Evolutionary conservation across 441 rosid species (phyloP).

Genomic region (Rhodomyrtus psidioides): DNA sequence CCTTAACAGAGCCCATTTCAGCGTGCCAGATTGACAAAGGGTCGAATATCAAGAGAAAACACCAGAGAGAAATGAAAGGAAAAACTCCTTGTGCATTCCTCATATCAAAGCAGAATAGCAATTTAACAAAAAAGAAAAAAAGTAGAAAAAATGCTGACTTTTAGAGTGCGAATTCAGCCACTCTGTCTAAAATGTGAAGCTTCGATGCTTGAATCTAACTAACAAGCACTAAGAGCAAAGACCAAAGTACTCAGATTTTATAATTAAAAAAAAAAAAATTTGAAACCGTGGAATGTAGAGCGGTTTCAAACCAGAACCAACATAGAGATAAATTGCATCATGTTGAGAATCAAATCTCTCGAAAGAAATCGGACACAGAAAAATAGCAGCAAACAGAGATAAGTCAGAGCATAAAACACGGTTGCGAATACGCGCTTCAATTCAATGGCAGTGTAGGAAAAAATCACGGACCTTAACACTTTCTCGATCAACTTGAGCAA

Average conservation of each 20-base stretch:
- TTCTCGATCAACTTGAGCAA: not conserved
- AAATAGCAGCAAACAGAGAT: not conserved
- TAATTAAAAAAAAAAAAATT: not conserved
- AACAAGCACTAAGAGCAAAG: not conserved
- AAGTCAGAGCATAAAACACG: not conserved
- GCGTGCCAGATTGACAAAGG: no score
- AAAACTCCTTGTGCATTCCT: not conserved
- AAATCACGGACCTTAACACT: not conserved
- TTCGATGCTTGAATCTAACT: not conserved
- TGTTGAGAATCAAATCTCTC: not conserved
- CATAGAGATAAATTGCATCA: not conserved
- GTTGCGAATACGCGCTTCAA: not conserved
- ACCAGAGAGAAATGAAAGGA: not conserved
- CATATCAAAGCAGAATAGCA: not conserved
- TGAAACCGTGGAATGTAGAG: not conserved
- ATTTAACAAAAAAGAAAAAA: not conserved
- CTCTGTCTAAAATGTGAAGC: not conserved
- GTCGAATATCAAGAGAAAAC: not conserved
- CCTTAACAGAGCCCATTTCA: no score
- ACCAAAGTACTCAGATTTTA: not conserved
- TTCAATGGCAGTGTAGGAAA: not conserved
- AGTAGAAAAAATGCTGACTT: not conserved
- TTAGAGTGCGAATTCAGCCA: not conserved
- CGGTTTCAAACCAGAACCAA: not conserved
- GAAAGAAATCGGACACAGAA: not conserved